Base-by-base conservation (phyloP, 352 stramenopile species). In the Globisporangium recalcitrans region DNA sequence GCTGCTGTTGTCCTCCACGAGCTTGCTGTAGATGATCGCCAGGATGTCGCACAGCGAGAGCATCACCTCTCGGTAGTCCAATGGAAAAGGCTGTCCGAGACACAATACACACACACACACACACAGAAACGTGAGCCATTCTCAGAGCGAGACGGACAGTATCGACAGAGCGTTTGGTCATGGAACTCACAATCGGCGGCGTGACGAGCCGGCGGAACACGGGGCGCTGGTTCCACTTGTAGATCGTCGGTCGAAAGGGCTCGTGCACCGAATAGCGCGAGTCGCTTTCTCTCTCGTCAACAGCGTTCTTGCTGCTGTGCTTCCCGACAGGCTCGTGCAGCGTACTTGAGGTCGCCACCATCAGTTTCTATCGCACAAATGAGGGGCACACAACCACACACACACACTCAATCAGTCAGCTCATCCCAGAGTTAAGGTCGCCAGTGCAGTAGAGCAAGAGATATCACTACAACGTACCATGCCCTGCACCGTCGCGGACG, bases 211-310 rank as follows among this genome's bases (percentile, higher is more conserved):
- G 80, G 0, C 82, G 81, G 36, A 85, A 94, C 13, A 90, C 82
- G 22, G 82, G 77, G 5, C 82, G 80, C 38, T 94, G 82, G 70
- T 94, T 92, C 82, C 85, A 92, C 62, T 94, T 94, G 73, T 89
- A 76, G 54, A 94, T 62, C 19, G 70, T 77, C 11, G 85, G 78
- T 1, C 75, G 70, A 27, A 91, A 90, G 2, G 85, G 75, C 60
- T 92, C 83, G 21, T 77, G 42, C 10, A 71, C 56, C 9, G 73
- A 76, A 52, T 80, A 79, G 46, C 76, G 70, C 13, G 62, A 53
- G 13, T 76, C 67, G 8, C 80, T 71, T 13, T 77, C 67, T 4
- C 22, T 21, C 10, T 47, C 52, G 3, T 21, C 5, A 21, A 11
- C 10, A 46, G 38, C 38, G 6, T 46, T 46, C 38, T 46, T 46